A percentile compares a stretch with the other conserved stretches of the same genome.
Evolutionary conservation across 208 protist species (phyloP).

Genomic region (Plasmodiophora brassicae): DNA sequence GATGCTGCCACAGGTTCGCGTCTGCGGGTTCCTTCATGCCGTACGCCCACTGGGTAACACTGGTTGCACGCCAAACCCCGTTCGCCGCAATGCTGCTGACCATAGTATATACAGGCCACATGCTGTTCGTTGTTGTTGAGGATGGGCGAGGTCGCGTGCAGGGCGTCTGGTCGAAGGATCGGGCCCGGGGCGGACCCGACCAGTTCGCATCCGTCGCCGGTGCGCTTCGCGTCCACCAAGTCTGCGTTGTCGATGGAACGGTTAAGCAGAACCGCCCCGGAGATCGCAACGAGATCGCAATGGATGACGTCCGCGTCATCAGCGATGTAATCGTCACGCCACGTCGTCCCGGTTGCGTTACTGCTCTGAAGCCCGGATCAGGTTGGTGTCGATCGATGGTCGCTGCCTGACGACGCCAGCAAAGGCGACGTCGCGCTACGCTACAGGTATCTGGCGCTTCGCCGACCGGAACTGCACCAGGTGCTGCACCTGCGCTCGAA

Average conservation of each 20-base stretch:
- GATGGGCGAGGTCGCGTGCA: neutral
- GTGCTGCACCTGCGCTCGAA: neutral
- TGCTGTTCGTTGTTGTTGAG: no score
- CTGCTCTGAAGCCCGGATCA: neutral
- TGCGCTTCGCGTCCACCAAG: neutral
- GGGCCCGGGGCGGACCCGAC: neutral
- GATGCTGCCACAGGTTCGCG: no score
- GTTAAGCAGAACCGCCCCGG: neutral
- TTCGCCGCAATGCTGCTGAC: no score
- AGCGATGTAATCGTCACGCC: no score
- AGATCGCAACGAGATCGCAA: neutral
- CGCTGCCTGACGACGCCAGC: neutral
- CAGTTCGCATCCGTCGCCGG: neutral
- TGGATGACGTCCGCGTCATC: neutral
- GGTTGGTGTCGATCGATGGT: neutral
- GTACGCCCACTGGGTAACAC: conserved; percentile 10
- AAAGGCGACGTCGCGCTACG: neutral
- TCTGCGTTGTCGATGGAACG: neutral
- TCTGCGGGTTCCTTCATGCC: neutral
- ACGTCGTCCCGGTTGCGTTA: no score
- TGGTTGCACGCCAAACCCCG: no score
- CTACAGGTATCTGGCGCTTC: conserved; percentile 23
- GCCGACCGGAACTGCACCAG: neutral
- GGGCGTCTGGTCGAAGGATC: neutral
- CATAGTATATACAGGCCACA: no score